A percentile compares a stretch with the other conserved stretches of the same genome.
Conservation (phyloP, 2,329 filamentous ascomycete species). For the Arthrobotrys conoides region DNA sequence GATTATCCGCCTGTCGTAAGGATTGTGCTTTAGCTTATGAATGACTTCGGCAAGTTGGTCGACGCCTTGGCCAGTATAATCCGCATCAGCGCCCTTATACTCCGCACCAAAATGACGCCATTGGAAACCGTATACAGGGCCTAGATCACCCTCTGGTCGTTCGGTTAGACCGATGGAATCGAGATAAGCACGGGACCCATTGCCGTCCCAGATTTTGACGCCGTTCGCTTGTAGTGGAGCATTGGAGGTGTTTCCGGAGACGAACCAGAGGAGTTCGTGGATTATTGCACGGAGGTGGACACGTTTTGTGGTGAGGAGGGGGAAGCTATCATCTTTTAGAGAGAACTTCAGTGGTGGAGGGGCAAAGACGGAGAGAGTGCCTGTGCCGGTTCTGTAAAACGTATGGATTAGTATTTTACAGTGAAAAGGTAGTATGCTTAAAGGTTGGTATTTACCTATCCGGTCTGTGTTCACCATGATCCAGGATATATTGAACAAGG, state of each 20-base stretch:
- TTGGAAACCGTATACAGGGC: slow-evolving; percentile 97
- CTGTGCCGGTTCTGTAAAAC: slow-evolving; percentile 85
- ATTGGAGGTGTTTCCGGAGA: slow-evolving; percentile 86
- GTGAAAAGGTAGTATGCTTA: neutral
- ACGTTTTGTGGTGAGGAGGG: slow-evolving; percentile 96
- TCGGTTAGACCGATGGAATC: slow-evolving; percentile 85
- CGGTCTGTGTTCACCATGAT: slow-evolving; percentile 86
- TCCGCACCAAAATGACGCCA: slow-evolving; percentile 98
- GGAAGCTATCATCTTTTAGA: slow-evolving; percentile 83
- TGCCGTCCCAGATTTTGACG: slow-evolving; percentile 98
- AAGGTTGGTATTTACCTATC: slow-evolving; percentile 75
- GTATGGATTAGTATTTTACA: neutral
- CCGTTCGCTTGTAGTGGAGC: slow-evolving; percentile 81
- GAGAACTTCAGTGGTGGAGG: slow-evolving; percentile 88
- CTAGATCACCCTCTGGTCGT: slow-evolving; percentile 88
- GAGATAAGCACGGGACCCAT: slow-evolving; percentile 90
- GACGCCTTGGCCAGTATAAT: slow-evolving; percentile 90
- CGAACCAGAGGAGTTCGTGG: slow-evolving; percentile 95
- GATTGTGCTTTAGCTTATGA: slow-evolving; percentile 83
- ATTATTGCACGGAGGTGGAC: slow-evolving; percentile 93
- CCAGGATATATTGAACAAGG: slow-evolving; percentile 86
- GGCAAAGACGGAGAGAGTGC: slow-evolving; percentile 89
- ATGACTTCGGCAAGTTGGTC: slow-evolving; percentile 95
- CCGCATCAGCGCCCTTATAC: slow-evolving; percentile 82
- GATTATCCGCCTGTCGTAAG: slow-evolving; percentile 91